Base-by-base conservation (phyloP, 345 rosid species). In the Euphorbia pulcherrima region DNA sequence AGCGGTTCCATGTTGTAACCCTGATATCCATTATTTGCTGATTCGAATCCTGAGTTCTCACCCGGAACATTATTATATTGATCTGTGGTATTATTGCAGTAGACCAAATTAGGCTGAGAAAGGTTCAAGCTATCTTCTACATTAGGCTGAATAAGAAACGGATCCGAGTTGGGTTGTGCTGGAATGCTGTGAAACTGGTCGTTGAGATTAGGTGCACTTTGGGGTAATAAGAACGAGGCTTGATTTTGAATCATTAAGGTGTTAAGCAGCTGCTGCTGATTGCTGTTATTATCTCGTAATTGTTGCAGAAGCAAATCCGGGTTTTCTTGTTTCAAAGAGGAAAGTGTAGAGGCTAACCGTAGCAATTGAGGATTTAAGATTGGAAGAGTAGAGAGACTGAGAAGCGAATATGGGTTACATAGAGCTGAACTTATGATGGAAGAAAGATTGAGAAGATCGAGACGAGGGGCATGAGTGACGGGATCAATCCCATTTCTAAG, bases 401-500 rank as follows among this genome's bases (percentile, higher is more conserved):
- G 72, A 59, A 84, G 84, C 9, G 87, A 44, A 44, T 16, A 77
- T 2, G 79, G 75, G 54, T 65, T 77, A 66, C 78, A 77, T 9
- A 84, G 59, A 57, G 85, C 75, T 41, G 89, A 81, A 54, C 68
- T 72, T 20, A 94, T 76, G 63, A 94, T 71, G 9, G 96, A 78
- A n/a, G 99, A 85, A 1, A 93, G 71, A 50, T 89, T 88, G 8
- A 85, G 86, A 70, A 86, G 81, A 80, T 89, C 96, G 28, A 90
- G 81, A 20, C 96, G 87, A 0, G 97, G 90, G 8, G 95, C 74
- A 61, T 94, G 99, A 53, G 99, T 94, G 1, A 94, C 95, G 5
- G 99, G 97, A 64, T 94, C 97, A 23, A 94, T 94, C 26, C 97
- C 99, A 68, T 83, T 88, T 51, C 88, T 76, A 4, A 89, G 84